A percentile compares a stretch with the other conserved stretches of the same genome.
Conservation (phyloP, 768 basidiomycete species). For the Boletus tomentosulus region DNA sequence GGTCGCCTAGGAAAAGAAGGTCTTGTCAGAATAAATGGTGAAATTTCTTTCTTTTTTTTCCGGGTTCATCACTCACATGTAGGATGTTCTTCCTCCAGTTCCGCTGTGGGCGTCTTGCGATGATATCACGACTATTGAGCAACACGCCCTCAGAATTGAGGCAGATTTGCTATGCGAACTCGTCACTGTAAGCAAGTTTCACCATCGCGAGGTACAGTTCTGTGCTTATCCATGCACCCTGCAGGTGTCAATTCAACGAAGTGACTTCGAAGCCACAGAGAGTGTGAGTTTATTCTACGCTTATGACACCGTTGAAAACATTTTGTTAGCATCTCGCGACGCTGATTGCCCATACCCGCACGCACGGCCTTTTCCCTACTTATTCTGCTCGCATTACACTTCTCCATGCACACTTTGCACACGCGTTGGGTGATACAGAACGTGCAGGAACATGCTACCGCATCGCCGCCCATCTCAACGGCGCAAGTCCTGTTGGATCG, state of each 20-base stretch:
- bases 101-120: constrained; percentile 50
- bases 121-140: constrained; percentile 48
- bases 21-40: constrained; percentile 14
- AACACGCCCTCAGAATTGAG: constrained; percentile 54
- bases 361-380: constrained; percentile 46
- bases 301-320: not conserved
- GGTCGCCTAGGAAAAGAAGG: constrained; percentile 35
- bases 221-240: not conserved
- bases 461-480: constrained; percentile 51
- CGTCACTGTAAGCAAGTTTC: constrained; percentile 44
- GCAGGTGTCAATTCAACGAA: constrained; percentile 63
- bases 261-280: constrained; percentile 63
- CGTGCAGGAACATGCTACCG: constrained; percentile 61
- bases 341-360: constrained; percentile 61
- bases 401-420: constrained; percentile 70
- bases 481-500: constrained; percentile 26
- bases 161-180: constrained; percentile 73
- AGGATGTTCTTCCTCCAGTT: constrained; percentile 33
- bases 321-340: constrained; percentile 34
- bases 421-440: constrained; percentile 51
- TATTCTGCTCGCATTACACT: constrained; percentile 64
- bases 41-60: not conserved
- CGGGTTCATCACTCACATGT: not conserved
- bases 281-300: constrained; percentile 33
- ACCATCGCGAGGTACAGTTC: not conserved